A percentile compares a stretch with the other conserved stretches of the same genome.
These are phyloP conservation scores for Fusarium torreyae DNA, from an alignment of 2,329 filamentous ascomycete species.

Conservation along the genomic window DNA sequence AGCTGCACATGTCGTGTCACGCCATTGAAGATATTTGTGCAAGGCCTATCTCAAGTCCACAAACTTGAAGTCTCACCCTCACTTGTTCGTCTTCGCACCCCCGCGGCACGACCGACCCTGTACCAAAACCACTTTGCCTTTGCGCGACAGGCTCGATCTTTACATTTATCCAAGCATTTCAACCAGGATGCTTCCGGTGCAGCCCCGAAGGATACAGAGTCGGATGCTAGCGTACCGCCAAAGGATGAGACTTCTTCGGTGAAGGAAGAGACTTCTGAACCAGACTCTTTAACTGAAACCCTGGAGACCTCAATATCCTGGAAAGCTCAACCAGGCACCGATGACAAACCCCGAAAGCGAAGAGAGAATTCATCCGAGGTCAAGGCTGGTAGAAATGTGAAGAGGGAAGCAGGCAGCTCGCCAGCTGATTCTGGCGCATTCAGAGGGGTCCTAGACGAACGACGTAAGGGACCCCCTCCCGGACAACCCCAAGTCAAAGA, in stretches of 20 bases:
- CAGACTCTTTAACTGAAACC: constrained; percentile 5
- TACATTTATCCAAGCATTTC: constrained; percentile 42
- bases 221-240: neutral
- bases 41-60: constrained; percentile 61
- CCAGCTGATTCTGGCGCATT: neutral
- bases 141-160: constrained; percentile 43
- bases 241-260: constrained; percentile 10
- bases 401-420: constrained; percentile 3
- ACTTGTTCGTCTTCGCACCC: constrained; percentile 36
- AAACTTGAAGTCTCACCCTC: constrained; percentile 46
- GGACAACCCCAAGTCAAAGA: constrained; percentile 45
- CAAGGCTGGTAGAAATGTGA: neutral
- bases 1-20: constrained; percentile 64
- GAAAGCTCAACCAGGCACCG: constrained; percentile 21
- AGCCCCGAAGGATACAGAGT: neutral
- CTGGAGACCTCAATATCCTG: constrained; percentile 7
- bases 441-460: constrained; percentile 8
- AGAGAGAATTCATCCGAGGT: neutral
- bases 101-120: constrained; percentile 18
- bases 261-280: constrained; percentile 13
- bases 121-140: constrained; percentile 33
- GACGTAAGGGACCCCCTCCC: constrained; percentile 33
- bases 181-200: constrained; percentile 36
- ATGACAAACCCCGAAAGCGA: neutral
- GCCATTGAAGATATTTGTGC: constrained; percentile 64